Percentiles rank a stretch among this genome's conserved stretches.
Conservation (phyloP, 1,284 basidiomycete genomes). For the Cutaneotrichosporon cyanovorans region DNA sequence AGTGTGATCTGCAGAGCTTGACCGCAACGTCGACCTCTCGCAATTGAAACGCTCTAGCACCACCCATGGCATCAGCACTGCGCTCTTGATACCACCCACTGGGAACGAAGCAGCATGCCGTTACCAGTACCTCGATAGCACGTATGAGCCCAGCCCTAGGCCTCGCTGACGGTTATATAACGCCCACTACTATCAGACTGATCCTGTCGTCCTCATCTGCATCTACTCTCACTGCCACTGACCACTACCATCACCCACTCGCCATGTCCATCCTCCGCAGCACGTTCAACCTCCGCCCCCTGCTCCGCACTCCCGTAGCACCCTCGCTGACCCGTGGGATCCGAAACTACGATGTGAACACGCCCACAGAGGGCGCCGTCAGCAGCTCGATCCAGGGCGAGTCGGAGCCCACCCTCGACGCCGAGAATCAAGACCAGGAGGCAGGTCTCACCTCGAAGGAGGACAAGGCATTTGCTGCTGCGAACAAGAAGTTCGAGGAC, state of each 20-base stretch:
- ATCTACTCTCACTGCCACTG: no score
- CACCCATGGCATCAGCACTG: no score
- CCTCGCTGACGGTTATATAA: no score
- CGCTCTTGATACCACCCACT: no score
- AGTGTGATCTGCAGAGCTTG: no score
- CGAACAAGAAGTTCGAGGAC: background rate
- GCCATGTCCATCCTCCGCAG: conserved; percentile 1
- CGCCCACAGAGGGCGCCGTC: background rate
- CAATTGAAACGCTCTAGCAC: no score
- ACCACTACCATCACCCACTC: background rate
- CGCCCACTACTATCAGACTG: no score
- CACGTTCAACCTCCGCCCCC: conserved; percentile 2
- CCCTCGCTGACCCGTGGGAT: conserved; percentile 4
- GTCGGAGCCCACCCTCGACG: background rate
- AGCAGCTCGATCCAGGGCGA: background rate
- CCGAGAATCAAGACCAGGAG: background rate
- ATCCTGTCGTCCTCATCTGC: no score
- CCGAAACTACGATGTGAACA: conserved; percentile 7
- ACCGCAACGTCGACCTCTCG: no score
- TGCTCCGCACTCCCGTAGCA: conserved; percentile 1
- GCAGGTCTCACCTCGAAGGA: background rate
- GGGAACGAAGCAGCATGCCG: no score
- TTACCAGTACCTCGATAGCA: no score
- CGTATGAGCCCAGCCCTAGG: no score
- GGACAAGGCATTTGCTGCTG: background rate